Evolutionary conservation across 352 stramenopile genomes (phyloP), one percentile per base, ranked within the genome.

Genomic region (Achlya hypogyna): DNA sequence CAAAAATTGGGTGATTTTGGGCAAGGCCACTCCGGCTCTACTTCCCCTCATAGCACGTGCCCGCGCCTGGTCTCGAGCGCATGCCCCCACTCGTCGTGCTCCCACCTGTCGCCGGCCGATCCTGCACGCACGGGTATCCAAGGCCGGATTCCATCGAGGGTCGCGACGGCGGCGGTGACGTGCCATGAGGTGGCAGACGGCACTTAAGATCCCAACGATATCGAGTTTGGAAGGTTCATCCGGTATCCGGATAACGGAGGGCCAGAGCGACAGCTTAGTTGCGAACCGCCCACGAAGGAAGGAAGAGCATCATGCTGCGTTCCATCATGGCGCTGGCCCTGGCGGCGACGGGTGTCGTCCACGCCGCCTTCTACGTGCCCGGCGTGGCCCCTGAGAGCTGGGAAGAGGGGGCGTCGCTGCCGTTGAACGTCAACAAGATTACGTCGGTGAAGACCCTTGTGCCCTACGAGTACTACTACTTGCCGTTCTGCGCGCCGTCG

Each of bases 401-500:
- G 84, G 73, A 78, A 9, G 83, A 86, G 3, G 81, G 84, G 58
- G 89, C 97, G 49, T 73, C 78, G 53, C 77, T 99, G 38, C 78
- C 81, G 38, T 89, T 98, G 49, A 98, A 98, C 70, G 96, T 98
- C 18, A 98, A 99, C 85, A 96, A 98, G 75, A 97, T 99, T 69
- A 98, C 96, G 66, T 98, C 89, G 38, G 97, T 91, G 47, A 98
- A 98, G 75, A 99, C 96, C 52, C 91, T 99, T 64, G 84, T 99
- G 63, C 96, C 96, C 49, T 99, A 98, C 76, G 96, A 99, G 76
- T 99, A 98, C 76, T 99, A 99, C 79, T 95, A 98, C 74, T 78
- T 99, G 28, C 96, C 95, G 60, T 97, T 86, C 71, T 99, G 90
- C 78, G 81, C 83, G 69, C 83, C 85, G 22, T 76, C 79, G 64